Conservation (phyloP, 2,329 filamentous ascomycete species). For the Paraphaeosphaeria minitans region DNA sequence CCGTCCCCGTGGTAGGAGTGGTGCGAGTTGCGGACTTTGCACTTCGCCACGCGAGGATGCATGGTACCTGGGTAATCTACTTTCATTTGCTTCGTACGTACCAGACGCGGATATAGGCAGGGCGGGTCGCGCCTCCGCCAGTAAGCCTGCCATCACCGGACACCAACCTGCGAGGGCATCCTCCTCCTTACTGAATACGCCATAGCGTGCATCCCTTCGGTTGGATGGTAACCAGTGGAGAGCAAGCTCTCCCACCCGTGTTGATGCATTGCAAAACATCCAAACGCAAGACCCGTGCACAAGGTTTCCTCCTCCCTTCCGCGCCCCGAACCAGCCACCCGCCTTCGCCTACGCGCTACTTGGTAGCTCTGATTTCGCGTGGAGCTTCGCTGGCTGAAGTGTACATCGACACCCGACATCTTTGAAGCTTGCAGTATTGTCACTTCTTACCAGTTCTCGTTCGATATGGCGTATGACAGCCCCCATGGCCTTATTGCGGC, state of each 20-base stretch:
- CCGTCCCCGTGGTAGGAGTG: background rate
- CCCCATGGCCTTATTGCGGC: conserved; percentile 12
- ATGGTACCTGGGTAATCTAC: background rate
- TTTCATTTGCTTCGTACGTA: background rate
- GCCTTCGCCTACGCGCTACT: background rate
- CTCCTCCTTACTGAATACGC: background rate
- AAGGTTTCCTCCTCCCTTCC: background rate
- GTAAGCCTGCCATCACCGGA: background rate
- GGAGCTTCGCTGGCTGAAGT: background rate
- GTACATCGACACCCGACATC: background rate
- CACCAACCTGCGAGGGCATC: background rate
- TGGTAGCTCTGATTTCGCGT: background rate
- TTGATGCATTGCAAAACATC: background rate
- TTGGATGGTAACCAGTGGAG: background rate
- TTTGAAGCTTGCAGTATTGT: background rate
- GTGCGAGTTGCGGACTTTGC: background rate
- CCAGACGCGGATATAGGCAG: background rate
- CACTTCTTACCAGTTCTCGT: background rate
- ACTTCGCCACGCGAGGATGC: background rate
- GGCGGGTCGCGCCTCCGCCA: background rate
- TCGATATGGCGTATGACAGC: conserved; percentile 12
- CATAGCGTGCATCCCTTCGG: background rate
- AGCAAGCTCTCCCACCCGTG: background rate
- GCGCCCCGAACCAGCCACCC: background rate
- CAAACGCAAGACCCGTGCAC: background rate